Evolutionary conservation across 441 rosid genomes (phyloP), one percentile per base, ranked within the genome.

Genomic region (Pelargonium citronellum): DNA sequence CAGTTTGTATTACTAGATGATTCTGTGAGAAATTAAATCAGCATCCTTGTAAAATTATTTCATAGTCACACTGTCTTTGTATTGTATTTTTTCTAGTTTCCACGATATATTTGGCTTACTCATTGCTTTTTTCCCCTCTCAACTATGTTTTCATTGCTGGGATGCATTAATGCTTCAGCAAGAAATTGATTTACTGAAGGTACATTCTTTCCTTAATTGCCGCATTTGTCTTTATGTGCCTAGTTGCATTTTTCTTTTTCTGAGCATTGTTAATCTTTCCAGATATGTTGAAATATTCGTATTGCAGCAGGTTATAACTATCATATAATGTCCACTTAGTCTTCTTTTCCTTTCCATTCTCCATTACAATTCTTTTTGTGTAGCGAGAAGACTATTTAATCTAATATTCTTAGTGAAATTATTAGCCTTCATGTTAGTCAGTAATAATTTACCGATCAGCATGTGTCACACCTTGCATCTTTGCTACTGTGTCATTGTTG

Each of bases 181-280:
- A 95, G 99, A 95, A 82, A 95, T 95, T 77, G 99, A 95, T 83
- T 79, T 95, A 73, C 77, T 95, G 78, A 95, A 95, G 99, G 99
- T 95, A 86, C 44, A 62, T 74, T 60, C 74, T 78, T 22, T 24
- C 67, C 43, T 66, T 41, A 15, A 55, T 37, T 39, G 67, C 13
- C 71, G 24, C 64, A 27, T 51, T 41, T 41, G 20, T 71, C 68
- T 63, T 41, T 17, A 19, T 68, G 43, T 39, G 30, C 22, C 8
- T 44, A 17, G 22, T 63, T 27, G 19, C 12, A 0, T 24, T 5
- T 46, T 58, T 22, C 5, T 43, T 53, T 49, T 24, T 64, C 47
- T 55, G 39, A 51, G 15, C 57, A 51, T 51, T 51, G 17, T 51
- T 11, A 51, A 51, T 51, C 57, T 51, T 15, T 37, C 41, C 41